Conservation (phyloP, 2,329 filamentous ascomycete genomes). For the Zelopaecilomyces penicillatus region DNA sequence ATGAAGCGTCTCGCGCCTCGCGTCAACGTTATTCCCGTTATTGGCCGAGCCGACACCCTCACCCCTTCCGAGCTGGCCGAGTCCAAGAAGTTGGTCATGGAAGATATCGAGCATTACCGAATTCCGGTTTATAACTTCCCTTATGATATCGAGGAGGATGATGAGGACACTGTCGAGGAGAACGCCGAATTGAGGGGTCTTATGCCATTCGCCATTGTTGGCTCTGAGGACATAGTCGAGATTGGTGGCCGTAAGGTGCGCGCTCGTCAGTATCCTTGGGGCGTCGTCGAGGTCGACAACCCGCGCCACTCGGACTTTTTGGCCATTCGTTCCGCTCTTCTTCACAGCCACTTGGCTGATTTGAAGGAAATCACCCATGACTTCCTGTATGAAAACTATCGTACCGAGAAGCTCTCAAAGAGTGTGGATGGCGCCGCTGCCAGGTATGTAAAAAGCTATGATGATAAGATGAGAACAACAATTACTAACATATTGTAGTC, state of each 20-base stretch:
- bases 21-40: conserved; percentile 98
- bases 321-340: conserved; percentile 88
- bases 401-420: conserved; percentile 99
- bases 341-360: conserved; percentile 96
- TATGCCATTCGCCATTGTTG: conserved; percentile 99
- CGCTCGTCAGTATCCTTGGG: conserved; percentile 97
- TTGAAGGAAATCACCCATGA: conserved; percentile 99
- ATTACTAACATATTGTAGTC: conserved; percentile 32
- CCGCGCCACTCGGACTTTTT: conserved; percentile 98
- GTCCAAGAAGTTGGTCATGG: conserved; percentile 99
- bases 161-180: conserved; percentile 98
- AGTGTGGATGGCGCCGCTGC: conserved; percentile 85
- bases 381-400: conserved; percentile 99
- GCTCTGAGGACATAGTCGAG: conserved; percentile 90
- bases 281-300: conserved; percentile 98
- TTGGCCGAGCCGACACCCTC: conserved; percentile 95
- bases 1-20: conserved; percentile 98
- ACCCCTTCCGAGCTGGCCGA: conserved; percentile 94
- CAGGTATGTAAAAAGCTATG: conserved; percentile 57
- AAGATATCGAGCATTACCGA: conserved; percentile 99
- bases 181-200: conserved; percentile 94
- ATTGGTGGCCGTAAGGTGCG: conserved; percentile 87
- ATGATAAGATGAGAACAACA: too few relatives aligned
- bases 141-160: conserved; percentile 98
- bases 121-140: conserved; percentile 99